phyloP scores from a whole-genome alignment of 805 yeast species.

The Hanseniaspora singularis region DNA sequence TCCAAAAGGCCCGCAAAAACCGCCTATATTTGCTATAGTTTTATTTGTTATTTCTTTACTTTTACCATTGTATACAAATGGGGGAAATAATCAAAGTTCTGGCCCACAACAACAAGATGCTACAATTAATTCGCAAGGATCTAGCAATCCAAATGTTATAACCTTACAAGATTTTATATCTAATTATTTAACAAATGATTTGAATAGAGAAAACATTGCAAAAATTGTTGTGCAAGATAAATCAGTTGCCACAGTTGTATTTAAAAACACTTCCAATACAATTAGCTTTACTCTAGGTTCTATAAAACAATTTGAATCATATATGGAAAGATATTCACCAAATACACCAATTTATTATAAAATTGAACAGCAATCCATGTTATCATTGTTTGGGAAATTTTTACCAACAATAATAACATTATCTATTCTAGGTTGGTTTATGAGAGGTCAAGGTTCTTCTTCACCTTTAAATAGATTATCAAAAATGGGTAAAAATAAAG shows the following conservation, averaged over 20 bases:
- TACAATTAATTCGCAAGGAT: too few species aligned
- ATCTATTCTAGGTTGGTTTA: constrained; percentile 50
- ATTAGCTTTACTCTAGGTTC: constrained; percentile 72
- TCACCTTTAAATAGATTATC: constrained; percentile 42
- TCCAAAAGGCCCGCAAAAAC: constrained; percentile 2
- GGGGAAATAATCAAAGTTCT: constrained; percentile 20
- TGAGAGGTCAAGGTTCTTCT: constrained; percentile 28
- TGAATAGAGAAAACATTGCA: constrained; percentile 68
- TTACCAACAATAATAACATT: constrained; percentile 70
- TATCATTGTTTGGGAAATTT: constrained; percentile 50
- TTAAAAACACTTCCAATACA: constrained; percentile 9
- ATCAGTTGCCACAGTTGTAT: constrained; percentile 39
- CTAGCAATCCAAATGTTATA: constrained; percentile 23
- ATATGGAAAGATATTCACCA: constrained; percentile 36
- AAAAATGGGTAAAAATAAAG: constrained; percentile 85
- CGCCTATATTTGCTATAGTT: constrained; percentile 8
- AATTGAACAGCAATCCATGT: constrained; percentile 52
- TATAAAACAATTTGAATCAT: constrained; percentile 72
- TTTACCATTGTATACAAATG: constrained; percentile 16
- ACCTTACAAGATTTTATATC: constrained; percentile 78
- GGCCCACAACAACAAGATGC: constrained; percentile 21
- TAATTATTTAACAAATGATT: constrained; percentile 34
- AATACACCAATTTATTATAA: constrained; percentile 22
- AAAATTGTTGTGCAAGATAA: constrained; percentile 63
- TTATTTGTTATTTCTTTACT: constrained; percentile 4